phyloP scores from a whole-genome alignment of 2,329 filamentous ascomycete genomes.

The Chrysoporthe deuterocubensis region DNA sequence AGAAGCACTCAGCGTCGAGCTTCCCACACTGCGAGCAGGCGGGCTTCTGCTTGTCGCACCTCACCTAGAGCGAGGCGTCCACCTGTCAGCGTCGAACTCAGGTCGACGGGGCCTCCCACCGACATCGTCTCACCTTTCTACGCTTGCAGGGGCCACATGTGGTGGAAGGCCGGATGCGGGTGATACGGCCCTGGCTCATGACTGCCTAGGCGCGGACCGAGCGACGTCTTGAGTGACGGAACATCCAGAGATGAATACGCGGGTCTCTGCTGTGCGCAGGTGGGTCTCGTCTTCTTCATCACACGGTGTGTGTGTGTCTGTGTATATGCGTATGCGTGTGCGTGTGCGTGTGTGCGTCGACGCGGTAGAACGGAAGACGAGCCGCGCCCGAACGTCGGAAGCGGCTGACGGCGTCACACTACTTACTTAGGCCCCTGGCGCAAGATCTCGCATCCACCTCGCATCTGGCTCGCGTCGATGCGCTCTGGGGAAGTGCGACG shows the following conservation, averaged over 20 bases:
- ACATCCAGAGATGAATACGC: no score
- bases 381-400: background rate
- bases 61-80: background rate
- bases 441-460: background rate
- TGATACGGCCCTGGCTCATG: background rate
- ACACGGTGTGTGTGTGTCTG: background rate
- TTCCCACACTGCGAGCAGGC: slow-evolving; percentile 1
- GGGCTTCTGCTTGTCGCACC: slow-evolving; percentile 1
- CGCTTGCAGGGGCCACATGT: background rate
- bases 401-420: background rate
- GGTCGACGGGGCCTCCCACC: background rate
- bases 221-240: no score
- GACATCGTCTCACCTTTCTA: slow-evolving; percentile 1
- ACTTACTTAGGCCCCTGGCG: background rate
- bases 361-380: background rate
- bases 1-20: background rate
- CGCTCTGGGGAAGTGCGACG: no score
- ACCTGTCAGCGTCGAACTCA: background rate
- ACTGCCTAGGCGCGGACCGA: no score
- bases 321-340: background rate
- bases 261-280: no score
- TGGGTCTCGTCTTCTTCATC: no score
- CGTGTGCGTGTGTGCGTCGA: background rate
- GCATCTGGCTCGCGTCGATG: background rate
- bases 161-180: slow-evolving; percentile 1